Evolutionary conservation across 495 filamentous ascomycete genomes (phyloP), one percentile per base, ranked within the genome.

Genomic region (Hyaloscypha bicolor): DNA sequence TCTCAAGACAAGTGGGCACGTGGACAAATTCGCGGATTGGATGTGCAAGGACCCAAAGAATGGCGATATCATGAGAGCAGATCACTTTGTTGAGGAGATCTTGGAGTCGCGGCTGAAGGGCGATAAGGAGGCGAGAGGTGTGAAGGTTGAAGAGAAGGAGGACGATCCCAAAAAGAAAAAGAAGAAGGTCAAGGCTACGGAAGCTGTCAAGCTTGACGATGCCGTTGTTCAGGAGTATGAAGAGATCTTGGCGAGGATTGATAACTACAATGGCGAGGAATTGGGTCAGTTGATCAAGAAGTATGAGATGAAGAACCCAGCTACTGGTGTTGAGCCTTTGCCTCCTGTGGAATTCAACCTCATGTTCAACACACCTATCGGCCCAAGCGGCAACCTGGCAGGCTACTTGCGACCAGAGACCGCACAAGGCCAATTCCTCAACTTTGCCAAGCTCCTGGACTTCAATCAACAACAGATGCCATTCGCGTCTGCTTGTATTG

Each of bases 31-130:
- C 77, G 91, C 93, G 71, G 96, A 98, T 77, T 97, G 92, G 92
- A 97, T 97, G 94, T 96, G 93, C 87, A 97, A 97, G 79, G 95
- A 99, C 77, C 93, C 93, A 62, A 95, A 96, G 82, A 95, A 90
- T 71, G 95, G 95, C 73, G 96, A 98, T 81, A 96, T 97, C 66
- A 89, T 97, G 77, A 87, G 95, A 67, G 93, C 95, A 33, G 95
- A 99, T 76, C 95, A 99, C 79, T 83, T 98, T 69, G 92, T 99
- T 42, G 93, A 98, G 81, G 93, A 96, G 72, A 87, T 97, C 32
- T 85, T 99, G 29, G 93, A 97, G 81, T 77, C 83, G 35, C 84
- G 95, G 30, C 78, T 99, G 58, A 93, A 92, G 79, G 79, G 79
- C n/a, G 81, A 85, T 68, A 79, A 77, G 69, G 79, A 83, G 56